phyloP scores from a whole-genome alignment of 345 rosid species.

The Ricinus communis region DNA sequence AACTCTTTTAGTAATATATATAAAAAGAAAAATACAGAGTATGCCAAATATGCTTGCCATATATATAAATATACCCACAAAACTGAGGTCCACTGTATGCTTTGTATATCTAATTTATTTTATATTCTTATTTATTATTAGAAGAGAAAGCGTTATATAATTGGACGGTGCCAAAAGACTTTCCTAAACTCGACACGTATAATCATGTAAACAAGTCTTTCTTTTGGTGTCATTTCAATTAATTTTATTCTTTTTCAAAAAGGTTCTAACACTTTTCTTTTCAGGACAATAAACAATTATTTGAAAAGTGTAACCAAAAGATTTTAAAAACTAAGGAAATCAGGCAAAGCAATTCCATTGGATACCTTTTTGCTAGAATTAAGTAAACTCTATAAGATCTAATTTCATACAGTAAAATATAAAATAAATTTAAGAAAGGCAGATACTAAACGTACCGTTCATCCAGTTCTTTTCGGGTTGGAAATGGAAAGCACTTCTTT shows the following conservation, averaged over 20 bases:
- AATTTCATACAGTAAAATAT: neutral
- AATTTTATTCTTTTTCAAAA: neutral
- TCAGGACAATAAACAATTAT: neutral
- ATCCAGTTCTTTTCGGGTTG: constrained; percentile 97
- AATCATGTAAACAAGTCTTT: too few relatives aligned
- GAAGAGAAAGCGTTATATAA: too few relatives aligned
- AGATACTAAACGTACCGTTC: constrained; percentile 56
- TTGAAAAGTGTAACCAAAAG: neutral
- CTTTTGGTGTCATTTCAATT: too few relatives aligned
- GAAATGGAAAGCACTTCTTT: constrained; percentile 87
- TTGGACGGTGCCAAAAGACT: too few relatives aligned
- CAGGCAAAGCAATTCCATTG: neutral
- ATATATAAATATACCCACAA: too few relatives aligned
- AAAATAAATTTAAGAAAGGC: neutral
- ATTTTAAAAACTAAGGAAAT: neutral
- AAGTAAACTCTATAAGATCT: neutral
- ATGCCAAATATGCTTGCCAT: too few relatives aligned
- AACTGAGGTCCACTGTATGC: too few relatives aligned
- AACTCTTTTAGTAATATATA: too few relatives aligned
- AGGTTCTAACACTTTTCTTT: neutral
- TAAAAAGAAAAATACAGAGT: too few relatives aligned
- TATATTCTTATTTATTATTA: too few relatives aligned
- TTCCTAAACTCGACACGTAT: too few relatives aligned
- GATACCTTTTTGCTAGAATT: neutral
- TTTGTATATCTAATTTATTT: too few relatives aligned